phyloP scores from a whole-genome alignment of 768 basidiomycete species.

The Phylloporus sp. region DNA sequence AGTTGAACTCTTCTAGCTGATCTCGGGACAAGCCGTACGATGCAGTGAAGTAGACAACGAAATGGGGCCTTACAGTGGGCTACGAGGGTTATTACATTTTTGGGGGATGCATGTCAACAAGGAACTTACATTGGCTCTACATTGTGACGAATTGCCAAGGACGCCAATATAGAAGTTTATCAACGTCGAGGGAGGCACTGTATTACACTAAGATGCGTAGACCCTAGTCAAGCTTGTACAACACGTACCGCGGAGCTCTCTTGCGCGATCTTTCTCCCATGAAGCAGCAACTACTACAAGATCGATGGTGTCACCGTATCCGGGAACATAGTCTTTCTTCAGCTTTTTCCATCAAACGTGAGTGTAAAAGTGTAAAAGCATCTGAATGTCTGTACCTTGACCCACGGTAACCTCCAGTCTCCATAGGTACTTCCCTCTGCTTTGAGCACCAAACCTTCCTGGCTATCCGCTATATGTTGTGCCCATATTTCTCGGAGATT shows the following conservation, averaged over 20 bases:
- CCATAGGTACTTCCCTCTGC: conserved; percentile 66
- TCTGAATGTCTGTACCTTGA: conserved; percentile 48
- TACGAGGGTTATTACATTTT: conserved; percentile 17
- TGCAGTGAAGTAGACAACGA: conserved; percentile 69
- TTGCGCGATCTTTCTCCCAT: conserved; percentile 77
- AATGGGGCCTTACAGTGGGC: conserved; percentile 50
- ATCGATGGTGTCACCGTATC: conserved; percentile 78
- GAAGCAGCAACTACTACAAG: conserved; percentile 71
- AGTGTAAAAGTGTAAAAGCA: conserved; percentile 13
- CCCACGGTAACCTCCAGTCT: conserved; percentile 65
- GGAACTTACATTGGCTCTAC: conserved; percentile 37
- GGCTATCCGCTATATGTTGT: conserved; percentile 43
- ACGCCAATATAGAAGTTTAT: conserved; percentile 83
- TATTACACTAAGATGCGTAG: neutral
- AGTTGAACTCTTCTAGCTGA: conserved; percentile 71
- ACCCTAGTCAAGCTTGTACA: neutral
- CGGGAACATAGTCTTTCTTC: conserved; percentile 86
- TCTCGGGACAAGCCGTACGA: conserved; percentile 71
- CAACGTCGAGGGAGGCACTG: conserved; percentile 66
- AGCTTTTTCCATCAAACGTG: conserved; percentile 34
- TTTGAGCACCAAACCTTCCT: conserved; percentile 80
- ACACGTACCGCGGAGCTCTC: conserved; percentile 65
- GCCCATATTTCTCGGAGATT: conserved; percentile 47
- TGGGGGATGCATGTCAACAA: neutral
- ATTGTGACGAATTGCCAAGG: conserved; percentile 46